Evolutionary conservation across 164 flowering plant species (phyloP), one percentile per base, ranked within the genome.

Genomic region (Echeveria elegans): DNA sequence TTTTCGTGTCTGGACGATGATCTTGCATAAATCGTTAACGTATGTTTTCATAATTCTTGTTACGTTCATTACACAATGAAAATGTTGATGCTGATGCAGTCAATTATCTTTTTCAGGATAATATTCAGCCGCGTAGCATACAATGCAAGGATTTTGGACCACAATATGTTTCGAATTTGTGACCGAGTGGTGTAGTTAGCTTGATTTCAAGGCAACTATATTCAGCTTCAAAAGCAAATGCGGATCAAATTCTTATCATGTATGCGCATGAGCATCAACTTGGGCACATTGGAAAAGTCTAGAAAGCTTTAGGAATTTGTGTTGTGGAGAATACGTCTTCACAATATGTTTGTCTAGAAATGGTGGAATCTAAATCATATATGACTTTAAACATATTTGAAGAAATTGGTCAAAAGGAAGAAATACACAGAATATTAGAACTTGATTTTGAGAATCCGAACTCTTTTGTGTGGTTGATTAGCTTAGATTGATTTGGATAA

Each of bases 391-490:
- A 2, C 53, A 23, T 52, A 52, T 5, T 23, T 52, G 28, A 23
- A 52, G 23, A 5, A 52, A 26, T 48, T 10, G 29, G 28, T 45
- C 58, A 52, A 23, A 52, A 48, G 24, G 53, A 19, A 48, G n/a
- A 0, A n/a, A 48, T 1, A 36, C 1, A 1, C 7, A 36, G 4
- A 18, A 2, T 7, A 7, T 5, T 6, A 52, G 9, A 52, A 8
- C 0, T 52, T 6, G 29, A n/a, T 8, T 52, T 52, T 1, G 58
- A 52, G 28, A 52, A 52, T 52, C 58, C 21, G 23, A 52, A 2
- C 58, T 47, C 52, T 47, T 18, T 47, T 47, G n/a, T 47, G 23
- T 75, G 11, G 30, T 81, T 29, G 84, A 74, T 37, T n/a, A n/a
- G n/a, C n/a, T n/a, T n/a, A n/a, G n/a, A n/a, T n/a, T n/a, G n/a